A percentile compares a stretch with the other conserved stretches of the same genome.
These are phyloP conservation scores for Erucastrum elatum DNA, from an alignment of 345 rosid genomes.

Conservation along the genomic window DNA sequence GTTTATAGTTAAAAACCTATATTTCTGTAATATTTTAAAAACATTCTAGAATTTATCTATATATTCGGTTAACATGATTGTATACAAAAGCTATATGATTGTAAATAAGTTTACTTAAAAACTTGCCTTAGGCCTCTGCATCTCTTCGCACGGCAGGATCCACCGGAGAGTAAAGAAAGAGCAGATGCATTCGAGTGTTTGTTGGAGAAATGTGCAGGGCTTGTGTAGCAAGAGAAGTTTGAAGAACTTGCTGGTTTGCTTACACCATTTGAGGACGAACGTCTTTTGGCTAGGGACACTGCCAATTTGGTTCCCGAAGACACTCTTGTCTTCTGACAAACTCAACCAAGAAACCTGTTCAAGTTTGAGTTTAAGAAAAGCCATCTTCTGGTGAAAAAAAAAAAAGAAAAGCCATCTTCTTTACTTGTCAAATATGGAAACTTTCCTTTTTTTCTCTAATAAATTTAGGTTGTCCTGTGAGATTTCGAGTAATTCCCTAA, in stretches of 20 bases:
- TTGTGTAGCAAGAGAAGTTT: slow-evolving; percentile 79
- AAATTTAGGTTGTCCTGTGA: background rate
- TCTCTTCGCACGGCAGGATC: slow-evolving; percentile 19
- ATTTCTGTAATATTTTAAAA: no score
- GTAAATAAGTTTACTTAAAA: no score
- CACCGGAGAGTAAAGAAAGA: slow-evolving; percentile 64
- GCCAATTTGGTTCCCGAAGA: no score
- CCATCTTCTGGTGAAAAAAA: no score
- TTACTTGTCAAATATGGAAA: slow-evolving; percentile 18
- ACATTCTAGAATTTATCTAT: no score
- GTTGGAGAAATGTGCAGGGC: slow-evolving; percentile 82
- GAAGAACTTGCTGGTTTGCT: slow-evolving; percentile 85
- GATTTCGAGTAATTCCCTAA: slow-evolving; percentile 20
- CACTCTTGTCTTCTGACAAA: no score
- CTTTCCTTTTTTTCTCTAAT: background rate
- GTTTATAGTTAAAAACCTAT: no score
- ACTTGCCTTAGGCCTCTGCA: no score
- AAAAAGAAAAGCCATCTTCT: no score
- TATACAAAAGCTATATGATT: no score
- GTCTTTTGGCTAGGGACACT: slow-evolving; percentile 85
- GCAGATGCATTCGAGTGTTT: slow-evolving; percentile 90
- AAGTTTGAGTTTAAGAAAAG: background rate
- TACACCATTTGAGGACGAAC: slow-evolving; percentile 86
- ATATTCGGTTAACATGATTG: no score
- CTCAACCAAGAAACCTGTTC: slow-evolving; percentile 51